Base-by-base conservation (phyloP, 768 basidiomycete species). In the Lactarius hengduanensis region DNA sequence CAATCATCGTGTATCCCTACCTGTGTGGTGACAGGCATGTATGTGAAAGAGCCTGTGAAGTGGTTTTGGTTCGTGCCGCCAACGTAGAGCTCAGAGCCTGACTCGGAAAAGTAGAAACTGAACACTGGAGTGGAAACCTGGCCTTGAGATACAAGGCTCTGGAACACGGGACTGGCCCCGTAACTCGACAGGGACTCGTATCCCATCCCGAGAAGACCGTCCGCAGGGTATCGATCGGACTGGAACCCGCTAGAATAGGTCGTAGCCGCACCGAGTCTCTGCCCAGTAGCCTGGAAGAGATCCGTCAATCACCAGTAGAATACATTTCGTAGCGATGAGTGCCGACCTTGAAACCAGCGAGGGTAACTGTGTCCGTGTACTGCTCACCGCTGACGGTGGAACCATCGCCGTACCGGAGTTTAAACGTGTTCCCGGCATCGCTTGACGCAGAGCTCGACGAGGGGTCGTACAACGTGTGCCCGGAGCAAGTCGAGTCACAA, bases 201-300 rank as follows among this genome's bases (percentile, higher is more conserved):
- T 5, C 47, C 80, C 73, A 83, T 73, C 40, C 82, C 82, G 45
- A 82, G 71, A 8, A 83, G 61, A 9, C 82, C 83, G 47, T 83
- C 82, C 0, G 79, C 64, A 0, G 56, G 70, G 56, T 78, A 79
- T 18, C 67, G 47, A 13, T 64, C 64, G 10, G 8, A 55, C 53
- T 69, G 10, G 65, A 82, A 69, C 10, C 73, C 74, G 5, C 70
- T 10, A 16, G 79, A 80, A 60, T 80, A 81, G 2, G 70, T 72
- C 16, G 72, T 76, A 28, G 84, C 82, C 26, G 78, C 78, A 15
- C 82, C 82, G 18, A 86, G 69, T 4, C 74, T 75, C 71, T 84
- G 84, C 47, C 71, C 71, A 3, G 67, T 70, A 9, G 79, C 82
- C 71, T 77, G 63, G 26, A 18, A 56, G 57, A 16, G 68, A 30